These are phyloP conservation scores for Daldinia grandis DNA, from an alignment of 495 filamentous ascomycete genomes.

Conservation along the genomic window DNA sequence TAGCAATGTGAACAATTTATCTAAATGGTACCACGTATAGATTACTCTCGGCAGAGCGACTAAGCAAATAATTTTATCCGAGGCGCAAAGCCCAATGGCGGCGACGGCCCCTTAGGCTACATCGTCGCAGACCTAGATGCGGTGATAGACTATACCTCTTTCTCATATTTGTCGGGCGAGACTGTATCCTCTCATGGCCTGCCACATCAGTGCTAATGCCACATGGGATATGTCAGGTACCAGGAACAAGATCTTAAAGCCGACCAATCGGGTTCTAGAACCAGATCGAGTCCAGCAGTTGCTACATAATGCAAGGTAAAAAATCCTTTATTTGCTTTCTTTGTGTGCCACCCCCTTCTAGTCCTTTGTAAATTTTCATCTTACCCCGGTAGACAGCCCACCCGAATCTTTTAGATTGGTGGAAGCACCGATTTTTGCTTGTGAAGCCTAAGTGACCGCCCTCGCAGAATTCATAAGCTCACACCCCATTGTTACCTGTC, in stretches of 20 bases:
- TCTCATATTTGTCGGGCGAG: slow-evolving; percentile 19
- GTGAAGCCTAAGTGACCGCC: neutral
- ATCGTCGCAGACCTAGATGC: slow-evolving; percentile 24
- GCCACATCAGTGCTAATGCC: slow-evolving; percentile 41
- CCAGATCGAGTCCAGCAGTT: slow-evolving; percentile 21
- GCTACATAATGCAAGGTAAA: slow-evolving; percentile 33
- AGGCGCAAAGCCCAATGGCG: slow-evolving; percentile 10
- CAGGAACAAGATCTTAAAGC: slow-evolving; percentile 42
- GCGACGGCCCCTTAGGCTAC: slow-evolving; percentile 9
- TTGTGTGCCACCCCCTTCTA: slow-evolving; percentile 36
- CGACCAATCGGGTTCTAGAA: slow-evolving; percentile 40
- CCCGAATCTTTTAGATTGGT: slow-evolving; percentile 27
- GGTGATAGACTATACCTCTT: slow-evolving; percentile 31
- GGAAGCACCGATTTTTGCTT: slow-evolving; percentile 2
- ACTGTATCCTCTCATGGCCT: slow-evolving; percentile 42
- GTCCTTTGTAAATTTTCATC: slow-evolving; percentile 27
- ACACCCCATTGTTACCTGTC: slow-evolving; percentile 34
- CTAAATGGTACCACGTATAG: slow-evolving; percentile 38
- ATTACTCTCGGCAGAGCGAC: slow-evolving; percentile 19
- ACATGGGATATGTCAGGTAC: slow-evolving; percentile 50
- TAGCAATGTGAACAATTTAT: slow-evolving; percentile 22
- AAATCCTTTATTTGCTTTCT: slow-evolving; percentile 30
- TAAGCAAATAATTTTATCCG: slow-evolving; percentile 21
- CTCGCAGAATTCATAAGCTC: slow-evolving; percentile 6
- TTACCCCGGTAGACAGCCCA: slow-evolving; percentile 15